These are phyloP conservation scores for Stagonosporopsis tanaceti DNA, from an alignment of 2,329 filamentous ascomycete species.

Conservation along the genomic window DNA sequence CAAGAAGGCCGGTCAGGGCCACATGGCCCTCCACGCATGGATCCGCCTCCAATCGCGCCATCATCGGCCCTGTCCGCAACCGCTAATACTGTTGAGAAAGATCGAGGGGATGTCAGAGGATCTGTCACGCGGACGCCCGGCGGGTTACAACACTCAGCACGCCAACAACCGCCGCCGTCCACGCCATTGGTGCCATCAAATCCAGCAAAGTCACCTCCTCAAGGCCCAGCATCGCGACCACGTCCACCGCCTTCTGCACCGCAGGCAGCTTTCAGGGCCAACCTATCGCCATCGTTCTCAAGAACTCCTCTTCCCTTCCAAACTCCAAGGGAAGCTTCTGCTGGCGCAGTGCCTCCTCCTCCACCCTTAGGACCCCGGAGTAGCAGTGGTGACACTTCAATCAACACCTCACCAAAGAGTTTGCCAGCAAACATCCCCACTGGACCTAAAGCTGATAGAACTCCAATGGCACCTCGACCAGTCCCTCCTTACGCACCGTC, in stretches of 20 bases:
- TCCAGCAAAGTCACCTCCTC: constrained; percentile 39
- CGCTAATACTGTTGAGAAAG: constrained; percentile 16
- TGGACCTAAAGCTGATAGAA: constrained; percentile 50
- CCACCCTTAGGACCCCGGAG: constrained; percentile 35
- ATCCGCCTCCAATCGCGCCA: constrained; percentile 30
- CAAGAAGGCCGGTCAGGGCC: constrained; percentile 31
- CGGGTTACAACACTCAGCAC: constrained; percentile 17
- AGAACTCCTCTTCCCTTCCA: constrained; percentile 38
- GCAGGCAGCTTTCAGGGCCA: constrained; percentile 42
- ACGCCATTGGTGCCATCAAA: constrained; percentile 24
- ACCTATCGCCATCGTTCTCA: constrained; percentile 45
- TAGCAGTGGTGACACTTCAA: constrained; percentile 27
- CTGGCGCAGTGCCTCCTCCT: constrained; percentile 35
- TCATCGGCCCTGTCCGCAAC: constrained; percentile 21
- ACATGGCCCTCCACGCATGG: constrained; percentile 32
- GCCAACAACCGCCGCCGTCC: constrained; percentile 21
- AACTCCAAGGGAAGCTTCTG: constrained; percentile 38
- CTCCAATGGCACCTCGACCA: constrained; percentile 40
- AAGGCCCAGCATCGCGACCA: constrained; percentile 38
- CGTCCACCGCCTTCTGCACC: constrained; percentile 45
- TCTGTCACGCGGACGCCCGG: constrained; percentile 4
- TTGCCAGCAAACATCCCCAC: constrained; percentile 50
- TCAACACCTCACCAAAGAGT: constrained; percentile 48
- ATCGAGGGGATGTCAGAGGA: constrained; percentile 27
- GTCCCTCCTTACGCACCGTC: constrained; percentile 41